Evolutionary conservation across 805 yeast genomes (phyloP), one percentile per base, ranked within the genome.

Genomic region (Yamadazyma nakazawae): DNA sequence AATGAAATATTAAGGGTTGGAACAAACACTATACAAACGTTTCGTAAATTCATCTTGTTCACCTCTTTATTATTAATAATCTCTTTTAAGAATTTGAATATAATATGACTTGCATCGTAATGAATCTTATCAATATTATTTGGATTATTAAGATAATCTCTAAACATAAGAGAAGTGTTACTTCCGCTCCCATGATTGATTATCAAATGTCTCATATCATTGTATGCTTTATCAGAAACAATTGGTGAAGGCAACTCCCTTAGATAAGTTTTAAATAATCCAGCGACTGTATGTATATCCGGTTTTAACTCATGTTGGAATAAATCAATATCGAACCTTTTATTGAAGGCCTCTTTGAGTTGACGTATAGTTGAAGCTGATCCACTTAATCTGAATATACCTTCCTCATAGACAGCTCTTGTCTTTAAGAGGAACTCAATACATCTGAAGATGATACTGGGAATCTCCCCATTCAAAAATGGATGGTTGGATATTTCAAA

Each of bases 351-450:
- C 40, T 80, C 87, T 56, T 84, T 87, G 48, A 88, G 73, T 35
- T 73, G 78, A 52, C 83, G 80, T 34, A 88, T 88, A 43, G 84
- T 75, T 1, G 89, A 77, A 46, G 90, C 85, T 32, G 96, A 88
- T 3, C 98, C 98, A 64, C 91, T 88, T 47, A 90, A 70, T 51
- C 99, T 75, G 70, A 94, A 94, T 2, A 92, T 79, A 10, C 99
- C 99, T 58, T 90, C 96, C 62, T 88, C 94, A 51, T 78, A 78
- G n/a, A 84, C 71, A 0, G 96, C 96, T 18, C 84, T 81, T 21
- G 82, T 77, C 34, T 72, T 75, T 42, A 76, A 74, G 42, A 92
- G 70, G 54, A 76, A 87, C 47, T 80, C 85, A 30, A 91, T 58
- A 58, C 96, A 89, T 49, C 96, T 68, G 56, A 70, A 85, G 14